Base-by-base conservation (phyloP, 495 filamentous ascomycete genomes). In the Pseudoneurospora amorphoporcata region DNA sequence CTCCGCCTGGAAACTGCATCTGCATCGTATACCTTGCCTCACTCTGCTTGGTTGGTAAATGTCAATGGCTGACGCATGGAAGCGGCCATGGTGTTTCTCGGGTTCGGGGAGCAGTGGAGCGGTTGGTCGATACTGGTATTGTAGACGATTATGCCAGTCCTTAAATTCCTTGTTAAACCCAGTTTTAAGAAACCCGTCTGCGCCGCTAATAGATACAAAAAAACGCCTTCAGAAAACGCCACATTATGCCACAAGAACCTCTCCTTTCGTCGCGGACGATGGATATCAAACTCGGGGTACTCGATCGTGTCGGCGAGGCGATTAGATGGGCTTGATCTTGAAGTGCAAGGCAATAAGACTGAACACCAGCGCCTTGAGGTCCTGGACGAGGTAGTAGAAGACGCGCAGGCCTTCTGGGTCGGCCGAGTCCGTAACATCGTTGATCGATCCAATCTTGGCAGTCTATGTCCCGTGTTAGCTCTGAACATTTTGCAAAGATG, bases 341-440 rank as follows among this genome's bases (percentile, higher is more conserved):
- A 98, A 99, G 83, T 99, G 96, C 69, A 99, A 87, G 12, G 92
- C 92, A 75, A 98, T 98, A 39, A 99, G 84, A 39, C 94, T 97
- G 82, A 99, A 99, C 3, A 98, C 92, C 38, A 99, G 88, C 16
- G 95, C 95, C 83, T 98, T 98, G 68, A 99, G 85, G 77, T 99
- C 96, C 80, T 98, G 96, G 5, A 98, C 95, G 1, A 99, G 91
- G 78, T 99, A 99, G 85, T 99, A 98, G 81, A 99, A 99, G n/a
- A 99, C 96, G 14, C 96, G 89, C 16, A 99, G 88, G 40, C 96
- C 96, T 81, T 99, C 96, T 10, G 96, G 96, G 79, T 99, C 96
- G 29, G 91, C 90, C 4, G 94, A 98, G 75, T 98, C 96, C 53
- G 93, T 95, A 68, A 99, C 95, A 79, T 99, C 96, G 76, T 95